These are phyloP conservation scores for Epichloe gansuensis DNA, from an alignment of 2,329 filamentous ascomycete species.

Conservation along the genomic window DNA sequence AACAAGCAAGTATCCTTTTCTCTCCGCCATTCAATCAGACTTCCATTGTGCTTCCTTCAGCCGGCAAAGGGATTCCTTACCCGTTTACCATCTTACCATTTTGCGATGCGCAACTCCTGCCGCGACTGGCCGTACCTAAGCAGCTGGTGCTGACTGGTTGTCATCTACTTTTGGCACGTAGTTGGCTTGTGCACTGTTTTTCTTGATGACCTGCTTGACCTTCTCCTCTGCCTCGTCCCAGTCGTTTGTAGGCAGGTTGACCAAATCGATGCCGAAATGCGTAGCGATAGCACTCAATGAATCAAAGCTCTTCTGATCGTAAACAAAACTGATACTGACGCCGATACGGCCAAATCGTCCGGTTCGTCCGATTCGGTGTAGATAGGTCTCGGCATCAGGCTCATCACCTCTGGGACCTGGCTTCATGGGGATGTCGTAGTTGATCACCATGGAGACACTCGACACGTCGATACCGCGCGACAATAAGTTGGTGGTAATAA, in stretches of 20 bases:
- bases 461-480: slow-evolving; percentile 88
- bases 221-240: slow-evolving; percentile 83
- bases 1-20: neutral
- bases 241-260: slow-evolving; percentile 70
- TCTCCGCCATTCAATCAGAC: neutral
- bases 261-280: slow-evolving; percentile 70
- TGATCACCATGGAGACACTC: slow-evolving; percentile 94
- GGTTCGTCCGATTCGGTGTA: slow-evolving; percentile 94
- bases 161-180: slow-evolving; percentile 37
- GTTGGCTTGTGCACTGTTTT: slow-evolving; percentile 44
- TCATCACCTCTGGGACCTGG: slow-evolving; percentile 51
- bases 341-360: slow-evolving; percentile 94
- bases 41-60: neutral
- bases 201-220: slow-evolving; percentile 73
- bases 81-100: neutral
- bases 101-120: slow-evolving; percentile 3
- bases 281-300: slow-evolving; percentile 69
- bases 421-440: slow-evolving; percentile 79
- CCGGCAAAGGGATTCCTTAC: neutral
- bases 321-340: slow-evolving; percentile 90
- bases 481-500: slow-evolving; percentile 95
- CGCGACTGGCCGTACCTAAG: slow-evolving; percentile 17
- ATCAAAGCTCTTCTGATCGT: slow-evolving; percentile 69
- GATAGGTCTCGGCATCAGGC: slow-evolving; percentile 88
- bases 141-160: slow-evolving; percentile 14